Base-by-base conservation (phyloP, 78 protist genomes). In the Chrysochromulina parva region DNA sequence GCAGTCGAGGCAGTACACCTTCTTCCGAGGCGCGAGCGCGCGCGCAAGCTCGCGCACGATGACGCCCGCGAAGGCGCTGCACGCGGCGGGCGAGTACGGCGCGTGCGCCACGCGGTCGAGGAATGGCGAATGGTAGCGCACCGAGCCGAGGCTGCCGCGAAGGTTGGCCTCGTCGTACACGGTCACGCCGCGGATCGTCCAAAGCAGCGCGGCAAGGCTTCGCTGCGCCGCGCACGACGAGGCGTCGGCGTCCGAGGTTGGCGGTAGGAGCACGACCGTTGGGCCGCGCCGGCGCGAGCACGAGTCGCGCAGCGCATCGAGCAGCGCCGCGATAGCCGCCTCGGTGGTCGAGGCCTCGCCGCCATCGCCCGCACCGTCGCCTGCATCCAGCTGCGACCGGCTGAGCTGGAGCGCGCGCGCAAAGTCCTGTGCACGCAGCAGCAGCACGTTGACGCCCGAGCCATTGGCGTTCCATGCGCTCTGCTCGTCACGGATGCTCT, bases 31-130 rank as follows among this genome's bases (percentile, higher is more conserved):
- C 22, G 28, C 48, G 52, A 2, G 22, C 9, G 67, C 47, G 50
- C 88, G 88, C 16, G 38, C 54, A 6, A 14, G 20, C 54, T 6
- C 55, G 24, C 88, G 88, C 48, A 10, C 11, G 19, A 19, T 9
- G 24, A 22, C 3, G 1, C 28, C 66, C 47, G 88, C 88, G 24
- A 82, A 19, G n/a, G 55, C 88, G 50, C 28, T 13, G 20, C 3
- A 0, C 22, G 69, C 88, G 11, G 52, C 50, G 19, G 88, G 88
- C 10, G 88, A 9, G 88, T 28, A 82, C 53, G 88, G 88, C 26
- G 88, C 65, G 50, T 82, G 88, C 88, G 88, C 88, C 11, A 82
- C 62, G 28, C 38, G 67, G 52, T 82, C 88, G 71, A 82, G 88
- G 50, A 82, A 82, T 20, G 67, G 71, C 48, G 67, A 54, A 67